Base-by-base conservation (phyloP, 495 filamentous ascomycete species). In the Trichoderma reesei region DNA sequence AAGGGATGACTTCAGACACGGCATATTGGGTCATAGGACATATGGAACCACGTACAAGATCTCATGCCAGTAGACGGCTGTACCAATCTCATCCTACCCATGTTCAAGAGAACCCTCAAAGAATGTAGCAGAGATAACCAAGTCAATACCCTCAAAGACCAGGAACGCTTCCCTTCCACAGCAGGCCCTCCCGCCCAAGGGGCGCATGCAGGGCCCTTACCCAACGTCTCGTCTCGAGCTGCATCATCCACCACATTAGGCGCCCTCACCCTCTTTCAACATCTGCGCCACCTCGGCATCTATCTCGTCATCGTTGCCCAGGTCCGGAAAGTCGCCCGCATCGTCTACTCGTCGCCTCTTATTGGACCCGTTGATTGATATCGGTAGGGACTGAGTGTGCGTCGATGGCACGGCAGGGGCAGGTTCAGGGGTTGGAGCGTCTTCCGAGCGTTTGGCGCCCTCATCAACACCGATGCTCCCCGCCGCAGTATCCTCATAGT, bases 281-380 rank as follows among this genome's bases (percentile, higher is more conserved):
- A 92, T 83, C 65, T 91, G 88, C n/a, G 87, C 86, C 39, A 95
- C 88, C 73, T 93, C 90, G 1, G 88, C 86, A 69, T 95, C 90
- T 67, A 95, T 78, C 37, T 86, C 91, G 66, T 85, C 87, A 68
- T 88, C 85, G 13, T 78, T 79, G 0, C 85, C 88, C 61, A 91
- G 84, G 61, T 86, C 83, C 5, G 85, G 84, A 67, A 90, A 88
- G 41, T 89, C 88, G 54, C 86, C 84, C 1, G 73, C 78, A 9
- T 72, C 68, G 64, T 86, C 84, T n/a, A 85, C 78, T 64, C 88
- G 79, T 68, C 92, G 92, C 69, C 91, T 81, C 75, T 90, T 88
- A 76, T 94, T 95, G 38, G 83, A 70, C 59, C 79, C 76, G 41
- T 79, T 78, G 36, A 69, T 59, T 37, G 73, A 71, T 20, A 75